These are phyloP conservation scores for Ganoderma resinaceum DNA, from an alignment of 1,284 basidiomycete species.

Conservation along the genomic window DNA sequence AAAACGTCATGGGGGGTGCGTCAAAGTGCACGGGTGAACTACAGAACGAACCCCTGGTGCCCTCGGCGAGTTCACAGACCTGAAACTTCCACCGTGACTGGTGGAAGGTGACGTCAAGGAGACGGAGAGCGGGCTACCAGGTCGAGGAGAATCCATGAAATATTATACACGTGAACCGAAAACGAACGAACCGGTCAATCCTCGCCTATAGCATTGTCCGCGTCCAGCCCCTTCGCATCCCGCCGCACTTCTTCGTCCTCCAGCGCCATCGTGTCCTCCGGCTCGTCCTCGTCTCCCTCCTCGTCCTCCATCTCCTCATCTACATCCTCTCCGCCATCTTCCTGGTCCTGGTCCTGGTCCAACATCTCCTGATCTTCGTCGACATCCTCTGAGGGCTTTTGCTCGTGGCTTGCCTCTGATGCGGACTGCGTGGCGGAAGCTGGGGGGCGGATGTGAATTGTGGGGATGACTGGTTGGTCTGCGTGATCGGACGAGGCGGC, in stretches of 20 bases:
- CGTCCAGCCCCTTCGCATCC: constrained; percentile 31
- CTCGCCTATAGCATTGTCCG: constrained; percentile 7
- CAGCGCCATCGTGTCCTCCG: constrained; percentile 33
- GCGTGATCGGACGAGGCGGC: constrained; percentile 9
- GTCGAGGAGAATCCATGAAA: not conserved
- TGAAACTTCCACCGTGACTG: no score
- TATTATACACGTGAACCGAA: constrained; percentile 4
- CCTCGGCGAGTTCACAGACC: no score
- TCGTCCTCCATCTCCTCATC: constrained; percentile 33
- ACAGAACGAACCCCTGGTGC: no score
- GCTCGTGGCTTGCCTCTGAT: constrained; percentile 31
- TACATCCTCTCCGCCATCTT: constrained; percentile 26
- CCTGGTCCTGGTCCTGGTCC: constrained; percentile 45
- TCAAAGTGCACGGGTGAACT: no score
- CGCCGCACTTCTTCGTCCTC: constrained; percentile 33
- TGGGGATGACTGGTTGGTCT: constrained; percentile 27
- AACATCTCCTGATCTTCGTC: constrained; percentile 38
- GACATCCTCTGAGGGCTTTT: constrained; percentile 32
- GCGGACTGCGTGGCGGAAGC: constrained; percentile 23
- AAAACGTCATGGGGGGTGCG: no score
- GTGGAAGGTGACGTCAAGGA: not conserved
- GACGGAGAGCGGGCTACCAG: not conserved
- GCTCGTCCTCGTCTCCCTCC: constrained; percentile 33
- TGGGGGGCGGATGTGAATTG: constrained; percentile 34
- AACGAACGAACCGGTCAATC: constrained; percentile 9